These are phyloP conservation scores for Cymbopogon flexuosus DNA, from an alignment of 202 grass and related monocot species.

Conservation along the genomic window DNA sequence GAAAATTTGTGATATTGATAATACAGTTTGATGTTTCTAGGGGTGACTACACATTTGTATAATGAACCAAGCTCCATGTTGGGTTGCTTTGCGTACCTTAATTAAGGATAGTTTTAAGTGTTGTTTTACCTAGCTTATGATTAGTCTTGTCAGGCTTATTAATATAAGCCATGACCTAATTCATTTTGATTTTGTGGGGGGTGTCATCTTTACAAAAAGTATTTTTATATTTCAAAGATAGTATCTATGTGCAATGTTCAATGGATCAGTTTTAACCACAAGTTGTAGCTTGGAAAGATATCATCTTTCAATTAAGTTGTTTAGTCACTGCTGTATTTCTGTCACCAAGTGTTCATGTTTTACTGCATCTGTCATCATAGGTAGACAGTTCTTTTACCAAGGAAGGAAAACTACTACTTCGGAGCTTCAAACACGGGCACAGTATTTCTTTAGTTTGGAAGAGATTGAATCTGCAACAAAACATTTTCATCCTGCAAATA, in stretches of 20 bases:
- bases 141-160: not conserved
- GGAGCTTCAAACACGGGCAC: slow-evolving; percentile 55
- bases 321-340: slow-evolving; percentile 9
- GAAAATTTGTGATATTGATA: not conserved
- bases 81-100: not conserved
- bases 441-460: slow-evolving; percentile 75
- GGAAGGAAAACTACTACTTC: slow-evolving; percentile 35
- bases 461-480: slow-evolving; percentile 73
- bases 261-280: not conserved
- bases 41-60: not conserved
- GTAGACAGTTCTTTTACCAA: slow-evolving; percentile 30
- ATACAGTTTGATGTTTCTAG: not conserved
- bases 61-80: not conserved
- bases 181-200: not conserved
- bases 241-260: slow-evolving; percentile 2
- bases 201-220: not conserved
- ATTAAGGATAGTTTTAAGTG: slow-evolving; percentile 2
- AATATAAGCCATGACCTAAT: not conserved
- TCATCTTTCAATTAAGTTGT: not conserved
- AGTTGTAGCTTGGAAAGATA: not conserved
- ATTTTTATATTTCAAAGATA: slow-evolving; percentile 14
- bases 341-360: slow-evolving; percentile 12
- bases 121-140: not conserved
- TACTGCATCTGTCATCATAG: slow-evolving; percentile 26
- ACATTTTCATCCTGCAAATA: slow-evolving; percentile 69